Base-by-base conservation (phyloP, 2,329 filamentous ascomycete species). In the Coniochaeta sp. region DNA sequence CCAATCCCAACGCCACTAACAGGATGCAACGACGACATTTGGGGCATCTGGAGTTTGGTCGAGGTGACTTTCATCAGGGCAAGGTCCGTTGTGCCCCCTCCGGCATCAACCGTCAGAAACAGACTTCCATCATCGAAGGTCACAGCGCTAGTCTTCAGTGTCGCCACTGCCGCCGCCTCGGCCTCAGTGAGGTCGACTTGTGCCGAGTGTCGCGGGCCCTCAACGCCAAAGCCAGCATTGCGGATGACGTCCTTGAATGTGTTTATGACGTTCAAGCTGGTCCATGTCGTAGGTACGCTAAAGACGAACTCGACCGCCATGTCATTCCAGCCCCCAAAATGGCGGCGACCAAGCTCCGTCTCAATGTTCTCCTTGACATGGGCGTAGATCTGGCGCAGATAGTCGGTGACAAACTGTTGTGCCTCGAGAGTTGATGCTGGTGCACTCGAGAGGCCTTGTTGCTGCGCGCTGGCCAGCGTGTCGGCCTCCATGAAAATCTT, bases 241-340 rank as follows among this genome's bases (percentile, higher is more conserved):
- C 61, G 58, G 3, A 80, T 72, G 27, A 77, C 71, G 1, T 59
- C 58, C 52, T 75, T 75, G 63, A 79, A 81, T 5, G 61, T 64
- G 60, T 80, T 78, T 49, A 81, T 73, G 2, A 74, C 72, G 7
- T 69, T 68, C 52, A 75, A 66, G 2, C 65, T 73, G 9, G 67
- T 69, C 78, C 78, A 82, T 0, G 78, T 81, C 1, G 78, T 82
- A 0, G 79, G 79, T 1, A 80, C 77, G 45, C 74, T 77, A 62
- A 82, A 82, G 8, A 81, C 63, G 56, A 81, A 82, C 33, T 75
- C 71, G 1, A 82, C 72, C 0, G 64, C 64, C 51, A 76, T 68
- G 33, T 60, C 61, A n/a, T 58, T 59, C 76, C 76, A 79, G 10
- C 71, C 70, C 2, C 63, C 60, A 26, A 59, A 49, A 3, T 66